Conservation (phyloP, 2,329 filamentous ascomycete genomes). For the Calonectria honghensis region DNA sequence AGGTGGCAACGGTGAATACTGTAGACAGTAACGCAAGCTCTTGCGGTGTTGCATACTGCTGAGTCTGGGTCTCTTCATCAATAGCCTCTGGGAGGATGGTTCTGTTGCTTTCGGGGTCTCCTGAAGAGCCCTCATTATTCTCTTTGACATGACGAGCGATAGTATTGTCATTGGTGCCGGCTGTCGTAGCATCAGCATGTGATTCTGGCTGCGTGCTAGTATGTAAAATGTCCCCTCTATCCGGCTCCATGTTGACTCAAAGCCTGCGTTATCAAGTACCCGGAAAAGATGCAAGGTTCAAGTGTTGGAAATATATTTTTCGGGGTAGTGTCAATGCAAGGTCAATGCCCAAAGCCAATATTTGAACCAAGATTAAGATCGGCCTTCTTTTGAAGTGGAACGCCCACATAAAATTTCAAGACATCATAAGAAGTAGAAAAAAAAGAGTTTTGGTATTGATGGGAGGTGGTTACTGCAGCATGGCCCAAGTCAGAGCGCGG, state of each 20-base stretch:
- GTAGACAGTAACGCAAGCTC: slow-evolving; percentile 40
- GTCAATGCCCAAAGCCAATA: neutral
- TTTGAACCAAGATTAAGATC: neutral
- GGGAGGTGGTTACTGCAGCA: neutral
- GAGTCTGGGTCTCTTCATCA: slow-evolving; percentile 20
- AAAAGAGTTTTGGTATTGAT: neutral
- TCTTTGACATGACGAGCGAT: neutral
- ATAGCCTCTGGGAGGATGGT: neutral
- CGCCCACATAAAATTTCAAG: neutral
- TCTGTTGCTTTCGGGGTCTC: slow-evolving; percentile 15
- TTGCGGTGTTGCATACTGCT: slow-evolving; percentile 40
- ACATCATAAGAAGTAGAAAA: neutral
- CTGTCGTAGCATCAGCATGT: neutral
- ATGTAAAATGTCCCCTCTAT: slow-evolving; percentile 18
- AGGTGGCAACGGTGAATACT: slow-evolving; percentile 41
- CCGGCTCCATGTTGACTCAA: slow-evolving; percentile 20
- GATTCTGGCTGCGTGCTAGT: slow-evolving; percentile 8
- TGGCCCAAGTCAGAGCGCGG: neutral
- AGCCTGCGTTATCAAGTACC: neutral
- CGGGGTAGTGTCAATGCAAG: neutral
- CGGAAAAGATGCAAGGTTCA: neutral
- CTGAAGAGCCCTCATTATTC: neutral
- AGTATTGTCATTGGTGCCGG: neutral
- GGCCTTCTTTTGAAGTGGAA: too few species aligned
- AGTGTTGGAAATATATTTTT: neutral